phyloP scores from a whole-genome alignment of 2,329 filamentous ascomycete species.

The Hypocrella siamensis region DNA sequence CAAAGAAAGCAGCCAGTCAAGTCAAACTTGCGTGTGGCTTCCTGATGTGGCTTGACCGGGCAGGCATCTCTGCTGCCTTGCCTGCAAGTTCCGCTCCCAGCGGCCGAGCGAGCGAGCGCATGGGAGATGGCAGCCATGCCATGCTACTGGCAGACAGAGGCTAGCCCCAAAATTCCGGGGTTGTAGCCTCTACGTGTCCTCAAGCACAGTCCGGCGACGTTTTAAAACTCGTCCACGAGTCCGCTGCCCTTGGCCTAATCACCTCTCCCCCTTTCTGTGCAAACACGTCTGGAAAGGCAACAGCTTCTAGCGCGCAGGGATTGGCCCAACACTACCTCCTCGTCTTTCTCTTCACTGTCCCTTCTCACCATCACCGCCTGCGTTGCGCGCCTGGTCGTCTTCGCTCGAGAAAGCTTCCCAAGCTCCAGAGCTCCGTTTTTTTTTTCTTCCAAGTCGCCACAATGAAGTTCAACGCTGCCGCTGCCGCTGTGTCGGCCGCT shows the following conservation, averaged over 20 bases:
- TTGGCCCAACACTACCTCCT: conserved; percentile 3
- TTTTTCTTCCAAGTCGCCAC: conserved; percentile 20
- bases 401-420: conserved; percentile 24
- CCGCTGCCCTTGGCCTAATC: too few species aligned
- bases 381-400: conserved; percentile 3
- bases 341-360: conserved; percentile 3
- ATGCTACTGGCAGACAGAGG: too few species aligned
- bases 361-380: conserved; percentile 10
- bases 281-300: conserved; percentile 2
- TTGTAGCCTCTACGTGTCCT: conserved; percentile 19
- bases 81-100: too few species aligned
- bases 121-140: too few species aligned
- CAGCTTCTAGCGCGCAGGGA: conserved; percentile 13
- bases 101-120: too few species aligned
- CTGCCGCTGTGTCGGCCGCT: conserved; percentile 61
- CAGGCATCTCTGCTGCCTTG: too few species aligned
- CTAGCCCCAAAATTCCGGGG: conserved; percentile 7
- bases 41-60: too few species aligned
- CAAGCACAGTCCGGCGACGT: conserved; percentile 6
- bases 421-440: too few species aligned
- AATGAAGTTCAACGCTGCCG: conserved; percentile 75
- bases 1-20: too few species aligned
- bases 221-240: too few species aligned
- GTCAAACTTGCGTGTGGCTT: too few species aligned
- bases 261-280: conserved; percentile 14